Conservation (phyloP, 148 eudicot genomes). For the Salicornia ramosissima region DNA sequence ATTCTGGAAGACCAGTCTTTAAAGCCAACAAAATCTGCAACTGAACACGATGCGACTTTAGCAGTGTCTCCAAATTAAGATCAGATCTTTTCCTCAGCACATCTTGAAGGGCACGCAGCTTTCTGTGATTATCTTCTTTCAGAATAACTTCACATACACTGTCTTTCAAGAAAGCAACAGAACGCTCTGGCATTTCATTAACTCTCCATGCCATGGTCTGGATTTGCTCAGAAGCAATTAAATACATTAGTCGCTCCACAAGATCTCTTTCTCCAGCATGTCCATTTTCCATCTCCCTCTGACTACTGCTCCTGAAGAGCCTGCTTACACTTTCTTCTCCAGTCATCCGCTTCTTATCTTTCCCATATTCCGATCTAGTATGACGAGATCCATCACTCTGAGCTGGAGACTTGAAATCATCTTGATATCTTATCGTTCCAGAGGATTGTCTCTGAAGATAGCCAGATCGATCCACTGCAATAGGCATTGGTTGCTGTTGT, state of each 20-base stretch:
- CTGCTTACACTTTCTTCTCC: slow-evolving; percentile 52
- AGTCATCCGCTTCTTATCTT: slow-evolving; percentile 40
- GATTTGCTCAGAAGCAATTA: slow-evolving; percentile 72
- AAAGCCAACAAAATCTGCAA: slow-evolving; percentile 69
- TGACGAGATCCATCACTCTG: slow-evolving; percentile 64
- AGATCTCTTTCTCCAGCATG: slow-evolving; percentile 47
- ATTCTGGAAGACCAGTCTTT: slow-evolving; percentile 62
- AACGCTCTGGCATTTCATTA: slow-evolving; percentile 57
- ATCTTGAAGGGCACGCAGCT: slow-evolving; percentile 58
- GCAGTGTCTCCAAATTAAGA: slow-evolving; percentile 56
- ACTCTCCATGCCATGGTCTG: slow-evolving; percentile 59
- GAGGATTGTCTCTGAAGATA: slow-evolving; percentile 61
- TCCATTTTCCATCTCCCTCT: slow-evolving; percentile 41
- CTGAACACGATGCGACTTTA: slow-evolving; percentile 62
- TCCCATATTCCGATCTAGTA: slow-evolving; percentile 48
- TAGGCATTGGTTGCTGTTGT: slow-evolving; percentile 38
- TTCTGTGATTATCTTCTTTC: slow-evolving; percentile 50
- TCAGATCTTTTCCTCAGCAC: slow-evolving; percentile 64
- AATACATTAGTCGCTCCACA: slow-evolving; percentile 55
- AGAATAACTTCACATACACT: slow-evolving; percentile 49
- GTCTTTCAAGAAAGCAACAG: slow-evolving; percentile 50
- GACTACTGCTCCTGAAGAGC: slow-evolving; percentile 36
- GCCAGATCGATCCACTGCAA: slow-evolving; percentile 47
- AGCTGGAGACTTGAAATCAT: slow-evolving; percentile 48
- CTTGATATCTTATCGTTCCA: slow-evolving; percentile 37